Base-by-base conservation (phyloP, 345 rosid species). In the Kandelia obovata region DNA sequence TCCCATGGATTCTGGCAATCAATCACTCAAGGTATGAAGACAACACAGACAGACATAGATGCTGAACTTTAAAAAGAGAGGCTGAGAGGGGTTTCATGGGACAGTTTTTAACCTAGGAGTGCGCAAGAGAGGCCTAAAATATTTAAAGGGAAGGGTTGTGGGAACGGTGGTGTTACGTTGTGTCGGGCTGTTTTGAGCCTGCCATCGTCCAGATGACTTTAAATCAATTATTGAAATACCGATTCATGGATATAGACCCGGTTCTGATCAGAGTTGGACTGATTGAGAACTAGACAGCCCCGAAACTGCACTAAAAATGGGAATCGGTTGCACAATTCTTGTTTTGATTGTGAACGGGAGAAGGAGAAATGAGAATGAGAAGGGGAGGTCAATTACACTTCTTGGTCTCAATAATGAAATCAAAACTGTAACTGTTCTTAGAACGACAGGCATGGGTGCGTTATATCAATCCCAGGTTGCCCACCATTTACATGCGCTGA, bases 71-170 rank as follows among this genome's bases (percentile, higher is more conserved):
- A 3, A 32, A 25, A 8, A 17, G 7, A 15, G 3, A 32, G 31
- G 32, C 23, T 31, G 34, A 5, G 34, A 13, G 25, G 51, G 35
- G 16, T 60, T 49, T 8, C 30, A 13, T 3, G 5, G 3, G 30
- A 21, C 31, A 66, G 49, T 15, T 30, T 23, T 21, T 37, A 51
- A 34, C 19, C 37, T 53, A 76, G 30, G 75, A 47, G 87, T 70
- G 66, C 66, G 61, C 32, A 78, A 65, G 72, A 59, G 55, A 69
- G 79, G 80, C 79, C 62, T 65, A 73, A 84, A 73, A 76, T 83
- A 73, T 76, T 7, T 7, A 37, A 74, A 69, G 37, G 25, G 26
- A 35, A 65, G 63, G 53, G 5, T 21, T 7, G 72, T 23, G 23
- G 23, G 0, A 20, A 19, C 5, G 51, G 47, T 1, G n/a, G 8